phyloP scores from a whole-genome alignment of 2,329 filamentous ascomycete species.

The Ophiostoma tasmaniense region DNA sequence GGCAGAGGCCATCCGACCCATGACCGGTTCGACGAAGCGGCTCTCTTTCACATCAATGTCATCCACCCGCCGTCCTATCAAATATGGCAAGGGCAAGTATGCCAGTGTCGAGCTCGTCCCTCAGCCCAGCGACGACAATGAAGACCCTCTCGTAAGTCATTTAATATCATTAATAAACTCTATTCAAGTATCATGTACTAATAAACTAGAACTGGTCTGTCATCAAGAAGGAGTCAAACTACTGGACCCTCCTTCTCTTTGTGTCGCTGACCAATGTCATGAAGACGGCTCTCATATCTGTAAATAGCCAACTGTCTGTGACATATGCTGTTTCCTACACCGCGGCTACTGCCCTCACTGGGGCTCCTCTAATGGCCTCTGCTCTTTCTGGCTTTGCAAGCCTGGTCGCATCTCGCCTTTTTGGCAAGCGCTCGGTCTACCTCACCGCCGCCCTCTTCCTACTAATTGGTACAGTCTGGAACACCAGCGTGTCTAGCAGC shows the following conservation, averaged over 20 bases:
- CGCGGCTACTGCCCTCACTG: slow-evolving; percentile 42
- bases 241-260: slow-evolving; percentile 39
- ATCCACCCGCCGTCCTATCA: slow-evolving; percentile 32
- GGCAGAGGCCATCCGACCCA: neutral
- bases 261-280: slow-evolving; percentile 40
- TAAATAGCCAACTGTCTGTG: slow-evolving; percentile 37
- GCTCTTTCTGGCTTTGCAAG: slow-evolving; percentile 37
- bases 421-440: slow-evolving; percentile 47
- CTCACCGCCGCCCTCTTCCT: slow-evolving; percentile 37
- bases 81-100: slow-evolving; percentile 37
- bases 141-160: slow-evolving; percentile 44
- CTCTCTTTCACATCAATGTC: slow-evolving; percentile 30
- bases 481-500: slow-evolving; percentile 21
- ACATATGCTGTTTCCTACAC: slow-evolving; percentile 40
- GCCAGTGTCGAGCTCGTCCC: slow-evolving; percentile 41
- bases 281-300: slow-evolving; percentile 46
- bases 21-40: slow-evolving; percentile 29
- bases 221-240: slow-evolving; percentile 46
- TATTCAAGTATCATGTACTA: neutral
- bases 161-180: neutral
- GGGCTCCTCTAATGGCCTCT: slow-evolving; percentile 43
- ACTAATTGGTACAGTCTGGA: slow-evolving; percentile 35
- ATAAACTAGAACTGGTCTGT: slow-evolving; percentile 44
- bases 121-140: slow-evolving; percentile 45
- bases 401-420: slow-evolving; percentile 36